Conservation (phyloP, 1,139 yeast species). For the Yamadazyma dendronema region DNA sequence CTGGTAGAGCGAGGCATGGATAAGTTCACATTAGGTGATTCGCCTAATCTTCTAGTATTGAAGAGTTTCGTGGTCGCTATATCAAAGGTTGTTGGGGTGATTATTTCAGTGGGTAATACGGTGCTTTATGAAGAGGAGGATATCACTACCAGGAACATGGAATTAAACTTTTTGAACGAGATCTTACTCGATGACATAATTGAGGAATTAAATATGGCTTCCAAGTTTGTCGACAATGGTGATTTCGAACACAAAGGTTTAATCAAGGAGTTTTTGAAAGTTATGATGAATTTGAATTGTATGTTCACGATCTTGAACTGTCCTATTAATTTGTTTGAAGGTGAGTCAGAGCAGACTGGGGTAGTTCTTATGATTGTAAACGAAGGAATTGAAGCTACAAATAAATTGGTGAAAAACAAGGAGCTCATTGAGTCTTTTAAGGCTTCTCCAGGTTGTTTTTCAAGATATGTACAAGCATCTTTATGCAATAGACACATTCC, state of each 20-base stretch:
- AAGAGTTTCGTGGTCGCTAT: constrained; percentile 49
- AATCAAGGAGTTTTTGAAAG: constrained; percentile 25
- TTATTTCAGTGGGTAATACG: constrained; percentile 50
- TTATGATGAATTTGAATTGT: constrained; percentile 26
- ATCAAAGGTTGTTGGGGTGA: constrained; percentile 51
- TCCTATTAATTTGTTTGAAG: constrained; percentile 21
- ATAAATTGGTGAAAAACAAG: constrained; percentile 10
- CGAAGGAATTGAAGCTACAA: constrained; percentile 16
- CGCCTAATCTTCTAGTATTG: constrained; percentile 47
- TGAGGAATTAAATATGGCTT: constrained; percentile 21
- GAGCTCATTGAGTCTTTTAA: constrained; percentile 3
- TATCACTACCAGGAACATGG: constrained; percentile 62
- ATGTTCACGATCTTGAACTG: constrained; percentile 26
- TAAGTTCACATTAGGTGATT: constrained; percentile 10
- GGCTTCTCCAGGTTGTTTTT: constrained; percentile 32
- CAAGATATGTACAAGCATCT: constrained; percentile 53
- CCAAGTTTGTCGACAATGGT: constrained; percentile 19
- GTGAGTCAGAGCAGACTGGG: constrained; percentile 6
- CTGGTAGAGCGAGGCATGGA: constrained; percentile 10
- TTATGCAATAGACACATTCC: constrained; percentile 62
- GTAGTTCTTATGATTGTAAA: constrained; percentile 16
- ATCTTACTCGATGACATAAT: constrained; percentile 24
- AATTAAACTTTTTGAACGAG: constrained; percentile 34
- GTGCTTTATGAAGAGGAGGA: constrained; percentile 77
- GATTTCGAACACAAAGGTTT: constrained; percentile 12